These are phyloP conservation scores for Malassezia yamatoensis DNA, from an alignment of 1,284 basidiomycete species.

Conservation along the genomic window DNA sequence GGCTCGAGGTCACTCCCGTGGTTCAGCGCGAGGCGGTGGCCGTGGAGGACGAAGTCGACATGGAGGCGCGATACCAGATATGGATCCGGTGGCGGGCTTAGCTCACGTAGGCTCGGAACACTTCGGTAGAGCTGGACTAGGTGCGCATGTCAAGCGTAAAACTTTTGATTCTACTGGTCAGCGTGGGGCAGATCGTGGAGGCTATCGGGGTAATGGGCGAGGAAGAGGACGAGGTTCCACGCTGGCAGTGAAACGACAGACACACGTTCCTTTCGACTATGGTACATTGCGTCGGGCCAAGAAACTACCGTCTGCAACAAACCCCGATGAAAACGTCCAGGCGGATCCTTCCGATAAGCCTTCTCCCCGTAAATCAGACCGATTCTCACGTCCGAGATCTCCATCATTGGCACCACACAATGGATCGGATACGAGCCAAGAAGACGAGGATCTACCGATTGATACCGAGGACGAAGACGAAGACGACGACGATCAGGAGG, in stretches of 20 bases:
- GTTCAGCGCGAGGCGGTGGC: slow-evolving; percentile 1
- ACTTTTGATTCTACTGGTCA: not conserved
- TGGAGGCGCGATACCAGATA: not conserved
- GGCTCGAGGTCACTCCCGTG: not conserved
- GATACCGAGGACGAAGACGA: slow-evolving; percentile 13
- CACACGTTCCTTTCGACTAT: slow-evolving; percentile 15
- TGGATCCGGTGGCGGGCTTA: not conserved
- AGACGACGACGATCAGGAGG: slow-evolving; percentile 1
- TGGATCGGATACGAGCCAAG: not conserved
- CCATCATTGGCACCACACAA: not conserved
- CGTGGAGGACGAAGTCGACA: not conserved
- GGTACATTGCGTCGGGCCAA: not conserved
- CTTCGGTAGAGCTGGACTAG: not conserved
- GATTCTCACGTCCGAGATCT: too few species aligned
- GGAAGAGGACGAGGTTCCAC: slow-evolving; percentile 5
- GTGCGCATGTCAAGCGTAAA: not conserved
- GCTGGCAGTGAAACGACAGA: slow-evolving; percentile 8
- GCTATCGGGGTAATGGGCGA: not conserved
- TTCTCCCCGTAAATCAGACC: too few species aligned
- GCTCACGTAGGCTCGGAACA: not conserved
- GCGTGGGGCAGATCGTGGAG: not conserved
- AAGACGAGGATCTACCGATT: slow-evolving; percentile 1
- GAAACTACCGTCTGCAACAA: not conserved
- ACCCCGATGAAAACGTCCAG: not conserved
- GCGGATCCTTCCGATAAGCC: not conserved